Evolutionary conservation across 176 grass and related monocot genomes (phyloP).

Genomic region (Paspalum vaginatum): DNA sequence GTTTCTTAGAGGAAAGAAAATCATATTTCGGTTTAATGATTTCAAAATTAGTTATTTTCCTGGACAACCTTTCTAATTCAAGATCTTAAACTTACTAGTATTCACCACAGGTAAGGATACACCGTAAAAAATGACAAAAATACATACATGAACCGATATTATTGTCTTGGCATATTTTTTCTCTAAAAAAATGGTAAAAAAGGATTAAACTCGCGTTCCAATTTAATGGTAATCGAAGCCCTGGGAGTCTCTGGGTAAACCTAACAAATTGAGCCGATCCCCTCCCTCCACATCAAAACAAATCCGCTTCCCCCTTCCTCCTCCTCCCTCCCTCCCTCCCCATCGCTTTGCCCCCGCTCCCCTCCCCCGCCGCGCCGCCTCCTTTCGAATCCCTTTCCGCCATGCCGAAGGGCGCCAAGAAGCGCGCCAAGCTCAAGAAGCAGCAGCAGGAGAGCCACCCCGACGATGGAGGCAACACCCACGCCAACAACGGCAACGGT

Average conservation of each 20-base stretch:
- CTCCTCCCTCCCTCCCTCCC: not conserved
- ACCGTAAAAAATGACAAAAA: not conserved
- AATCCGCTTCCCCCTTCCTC: not conserved
- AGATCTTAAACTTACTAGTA: not conserved
- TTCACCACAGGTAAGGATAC: not conserved
- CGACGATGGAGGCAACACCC: constrained; percentile 27
- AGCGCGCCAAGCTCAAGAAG: constrained; percentile 73
- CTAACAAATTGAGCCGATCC: constrained; percentile 33
- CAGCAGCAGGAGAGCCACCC: constrained; percentile 49
- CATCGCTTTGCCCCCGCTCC: not conserved
- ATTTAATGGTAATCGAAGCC: not conserved
- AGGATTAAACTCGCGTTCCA: not conserved
- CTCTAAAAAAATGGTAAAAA: not conserved
- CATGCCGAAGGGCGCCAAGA: constrained; percentile 71
- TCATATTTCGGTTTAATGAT: no score
- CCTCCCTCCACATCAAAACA: constrained; percentile 38
- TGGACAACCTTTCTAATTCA: no score
- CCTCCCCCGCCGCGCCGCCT: constrained; percentile 29
- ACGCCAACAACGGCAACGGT: constrained; percentile 27
- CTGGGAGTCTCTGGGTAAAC: constrained; percentile 12
- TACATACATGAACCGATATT: not conserved
- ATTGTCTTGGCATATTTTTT: not conserved
- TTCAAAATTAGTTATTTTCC: no score
- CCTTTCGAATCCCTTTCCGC: constrained; percentile 22
- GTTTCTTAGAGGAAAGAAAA: no score